Evolutionary conservation across 2,329 filamentous ascomycete species (phyloP).

Genomic region (Hypoxylon sp.): DNA sequence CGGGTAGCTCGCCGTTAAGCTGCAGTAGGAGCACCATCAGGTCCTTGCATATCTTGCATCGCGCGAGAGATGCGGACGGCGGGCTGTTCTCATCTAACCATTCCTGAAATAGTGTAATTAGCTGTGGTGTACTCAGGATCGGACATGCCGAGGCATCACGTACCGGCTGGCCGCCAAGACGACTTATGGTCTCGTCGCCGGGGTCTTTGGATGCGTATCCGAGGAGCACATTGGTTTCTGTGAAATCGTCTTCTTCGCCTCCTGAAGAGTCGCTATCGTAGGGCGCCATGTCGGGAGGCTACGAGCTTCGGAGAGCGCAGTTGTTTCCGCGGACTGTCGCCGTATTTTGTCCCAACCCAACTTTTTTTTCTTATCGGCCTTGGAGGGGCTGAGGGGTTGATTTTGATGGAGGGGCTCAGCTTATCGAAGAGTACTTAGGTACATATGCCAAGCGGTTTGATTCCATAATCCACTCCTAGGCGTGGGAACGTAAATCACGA

Average conservation of each 20-base stretch:
- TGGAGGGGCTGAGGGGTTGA: conserved; percentile 30
- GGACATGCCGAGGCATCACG: conserved; percentile 44
- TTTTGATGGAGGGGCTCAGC: conserved; percentile 15
- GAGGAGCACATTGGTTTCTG: conserved; percentile 85
- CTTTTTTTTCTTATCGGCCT: conserved; percentile 26
- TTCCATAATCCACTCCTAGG: too few species aligned
- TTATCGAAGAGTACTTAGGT: conserved; percentile 14
- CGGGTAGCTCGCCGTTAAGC: conserved; percentile 88
- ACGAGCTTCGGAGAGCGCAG: background rate
- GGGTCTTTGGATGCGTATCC: conserved; percentile 86
- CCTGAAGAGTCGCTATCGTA: conserved; percentile 90
- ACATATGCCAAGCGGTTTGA: too few species aligned
- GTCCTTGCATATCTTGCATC: conserved; percentile 86
- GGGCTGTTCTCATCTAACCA: conserved; percentile 80
- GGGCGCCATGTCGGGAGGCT: conserved; percentile 37
- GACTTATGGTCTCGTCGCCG: conserved; percentile 83
- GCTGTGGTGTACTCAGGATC: conserved; percentile 11
- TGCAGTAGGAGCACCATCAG: conserved; percentile 87
- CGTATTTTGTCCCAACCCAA: conserved; percentile 1
- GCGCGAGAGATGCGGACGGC: conserved; percentile 78
- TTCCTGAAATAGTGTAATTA: conserved; percentile 60
- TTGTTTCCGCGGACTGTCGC: background rate
- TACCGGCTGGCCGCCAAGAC: conserved; percentile 88
- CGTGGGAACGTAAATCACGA: too few species aligned
- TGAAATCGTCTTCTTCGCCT: conserved; percentile 72